Evolutionary conservation across 495 filamentous ascomycete species (phyloP), one percentile per base, ranked within the genome.

Genomic region (Xylona heveae): DNA sequence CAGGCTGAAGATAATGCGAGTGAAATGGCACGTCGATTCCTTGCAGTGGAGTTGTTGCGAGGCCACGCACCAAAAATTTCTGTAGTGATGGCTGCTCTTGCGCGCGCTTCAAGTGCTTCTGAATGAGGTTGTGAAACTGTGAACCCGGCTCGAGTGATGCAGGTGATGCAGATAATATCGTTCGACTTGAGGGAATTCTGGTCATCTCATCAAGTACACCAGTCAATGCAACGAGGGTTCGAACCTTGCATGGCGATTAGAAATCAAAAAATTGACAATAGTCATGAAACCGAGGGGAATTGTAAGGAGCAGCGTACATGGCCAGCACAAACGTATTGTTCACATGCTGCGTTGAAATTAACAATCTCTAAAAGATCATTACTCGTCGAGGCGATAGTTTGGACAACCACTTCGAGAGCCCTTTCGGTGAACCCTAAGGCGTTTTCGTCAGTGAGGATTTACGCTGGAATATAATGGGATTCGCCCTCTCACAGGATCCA

Each of bases 21-120:
- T 60, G 57, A 34, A 60, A 60, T 1, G 57, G 57, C 4, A 60
- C 50, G 25, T 60, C 52, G 21, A 60, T 56, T 0, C 53, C 51
- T n/a, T 38, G 34, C 4, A 60, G 45, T 0, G 57, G 57, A 9
- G 54, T 50, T 0, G 48, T 54, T 0, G 51, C 52, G 9, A 17
- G 34, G 1, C 50, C 51, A 5, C 43, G 42, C 12, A 38, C 18
- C 2, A 53, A 41, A n/a, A n/a, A n/a, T n/a, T n/a, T n/a, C n/a
- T n/a, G n/a, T n/a, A n/a, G n/a, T n/a, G n/a, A n/a, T n/a, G n/a
- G n/a, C n/a, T n/a, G n/a, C n/a, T n/a, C n/a, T n/a, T n/a, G n/a
- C n/a, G n/a, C n/a, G n/a, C n/a, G n/a, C n/a, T n/a, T n/a, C n/a
- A n/a, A n/a, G n/a, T n/a, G n/a, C n/a, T n/a, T n/a, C 8, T 36